Percentiles rank a stretch among this genome's conserved stretches.
These are phyloP conservation scores for Coniella lustricola DNA, from an alignment of 2,329 filamentous ascomycete genomes.

Conservation along the genomic window DNA sequence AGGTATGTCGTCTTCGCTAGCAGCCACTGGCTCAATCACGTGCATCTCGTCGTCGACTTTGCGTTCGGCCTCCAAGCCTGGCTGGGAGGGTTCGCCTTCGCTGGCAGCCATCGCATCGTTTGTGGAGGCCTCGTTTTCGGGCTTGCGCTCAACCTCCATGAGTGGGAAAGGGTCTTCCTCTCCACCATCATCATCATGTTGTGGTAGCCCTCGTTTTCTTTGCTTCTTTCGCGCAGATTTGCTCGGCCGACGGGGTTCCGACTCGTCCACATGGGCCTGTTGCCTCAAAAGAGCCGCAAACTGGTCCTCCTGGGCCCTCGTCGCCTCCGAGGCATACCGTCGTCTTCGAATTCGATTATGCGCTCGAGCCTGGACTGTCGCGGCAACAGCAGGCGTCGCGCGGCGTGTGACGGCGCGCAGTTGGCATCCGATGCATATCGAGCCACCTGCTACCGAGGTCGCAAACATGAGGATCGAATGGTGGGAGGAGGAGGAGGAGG, in stretches of 20 bases:
- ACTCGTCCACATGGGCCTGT: neutral
- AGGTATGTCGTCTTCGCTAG: too few relatives aligned
- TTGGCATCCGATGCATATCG: slow-evolving; percentile 34
- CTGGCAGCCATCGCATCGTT: too few relatives aligned
- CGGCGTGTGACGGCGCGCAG: slow-evolving; percentile 26
- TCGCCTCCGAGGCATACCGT: slow-evolving; percentile 12
- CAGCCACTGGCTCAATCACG: too few relatives aligned
- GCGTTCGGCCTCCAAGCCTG: too few relatives aligned
- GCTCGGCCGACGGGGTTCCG: too few relatives aligned
- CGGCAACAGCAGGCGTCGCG: slow-evolving; percentile 14
- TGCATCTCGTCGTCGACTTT: too few relatives aligned
- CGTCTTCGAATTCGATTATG: slow-evolving; percentile 7
- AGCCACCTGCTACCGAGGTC: slow-evolving; percentile 24
- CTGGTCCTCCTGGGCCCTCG: neutral
- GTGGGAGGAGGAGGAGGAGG: neutral
- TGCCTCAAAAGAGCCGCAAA: neutral
- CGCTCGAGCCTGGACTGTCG: slow-evolving; percentile 4
- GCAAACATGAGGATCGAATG: slow-evolving; percentile 27
- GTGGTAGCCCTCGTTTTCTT: too few relatives aligned
- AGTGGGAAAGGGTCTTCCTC: neutral
- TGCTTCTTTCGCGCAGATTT: neutral
- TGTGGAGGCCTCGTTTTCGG: neutral
- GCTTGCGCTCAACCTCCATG: neutral
- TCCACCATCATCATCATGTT: neutral
- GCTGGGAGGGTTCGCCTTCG: too few relatives aligned